A percentile compares a stretch with the other conserved stretches of the same genome.
Evolutionary conservation across 371 early-diverging fungal genomes (phyloP).

Genomic region (Chytridiales sp.): DNA sequence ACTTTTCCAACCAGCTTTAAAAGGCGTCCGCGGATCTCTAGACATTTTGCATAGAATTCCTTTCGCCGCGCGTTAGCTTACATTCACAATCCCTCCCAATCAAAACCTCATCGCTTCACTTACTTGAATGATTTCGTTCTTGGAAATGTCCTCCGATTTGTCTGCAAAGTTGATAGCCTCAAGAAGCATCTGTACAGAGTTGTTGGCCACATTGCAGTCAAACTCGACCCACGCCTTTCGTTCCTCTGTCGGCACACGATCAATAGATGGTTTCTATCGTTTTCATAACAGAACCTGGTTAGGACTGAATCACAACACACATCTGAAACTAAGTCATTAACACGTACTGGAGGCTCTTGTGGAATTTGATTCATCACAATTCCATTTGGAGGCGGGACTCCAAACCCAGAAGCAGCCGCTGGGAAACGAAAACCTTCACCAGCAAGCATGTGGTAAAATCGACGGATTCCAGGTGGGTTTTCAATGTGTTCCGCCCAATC

Average conservation of each 20-base stretch:
- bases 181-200: conserved; percentile 13
- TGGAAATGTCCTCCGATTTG: conserved; percentile 6
- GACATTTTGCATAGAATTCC: conserved; percentile 11
- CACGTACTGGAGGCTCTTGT: too few relatives aligned
- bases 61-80: too few relatives aligned
- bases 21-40: conserved; percentile 7
- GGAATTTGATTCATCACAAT: too few relatives aligned
- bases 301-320: too few relatives aligned
- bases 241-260: conserved; percentile 6
- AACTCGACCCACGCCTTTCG: conserved; percentile 19
- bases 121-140: conserved; percentile 22
- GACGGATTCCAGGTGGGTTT: conserved; percentile 12
- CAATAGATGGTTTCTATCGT: neutral
- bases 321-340: too few relatives aligned
- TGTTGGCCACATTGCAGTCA: conserved; percentile 18
- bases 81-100: too few relatives aligned
- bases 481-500: conserved; percentile 17
- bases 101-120: too few relatives aligned
- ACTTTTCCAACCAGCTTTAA: neutral
- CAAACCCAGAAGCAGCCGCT: too few relatives aligned
- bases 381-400: too few relatives aligned
- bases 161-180: conserved; percentile 23
- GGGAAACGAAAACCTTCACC: too few relatives aligned
- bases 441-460: conserved; percentile 11
- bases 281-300: too few relatives aligned